phyloP scores from a whole-genome alignment of 2,329 filamentous ascomycete genomes.

The Fusarium dlaminii region DNA sequence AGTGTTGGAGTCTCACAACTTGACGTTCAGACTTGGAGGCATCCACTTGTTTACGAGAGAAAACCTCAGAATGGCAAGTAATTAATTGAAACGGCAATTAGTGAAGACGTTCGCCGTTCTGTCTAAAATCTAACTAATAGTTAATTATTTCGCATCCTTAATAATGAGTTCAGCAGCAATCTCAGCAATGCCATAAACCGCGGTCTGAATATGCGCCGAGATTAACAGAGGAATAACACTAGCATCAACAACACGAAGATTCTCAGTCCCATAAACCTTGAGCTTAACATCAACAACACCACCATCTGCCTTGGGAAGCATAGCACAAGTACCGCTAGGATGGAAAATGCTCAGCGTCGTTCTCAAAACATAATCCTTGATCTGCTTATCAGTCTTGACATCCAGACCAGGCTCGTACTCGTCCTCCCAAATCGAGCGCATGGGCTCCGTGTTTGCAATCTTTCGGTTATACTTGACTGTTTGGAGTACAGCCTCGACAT shows the following conservation, averaged over 20 bases:
- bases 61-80: background rate
- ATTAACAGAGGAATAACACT: constrained; percentile 59
- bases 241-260: constrained; percentile 60
- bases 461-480: constrained; percentile 46
- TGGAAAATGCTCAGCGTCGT: constrained; percentile 46
- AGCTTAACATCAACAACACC: constrained; percentile 57
- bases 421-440: constrained; percentile 43
- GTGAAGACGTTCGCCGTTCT: accelerated
- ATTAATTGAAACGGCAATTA: background rate
- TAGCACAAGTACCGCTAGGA: constrained; percentile 56
- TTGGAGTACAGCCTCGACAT: constrained; percentile 46
- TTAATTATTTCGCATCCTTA: background rate
- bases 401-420: constrained; percentile 48
- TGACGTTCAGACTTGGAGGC: too few relatives aligned
- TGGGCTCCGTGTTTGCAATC: constrained; percentile 45
- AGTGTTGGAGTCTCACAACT: background rate
- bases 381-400: constrained; percentile 29
- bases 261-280: constrained; percentile 58
- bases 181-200: constrained; percentile 63
- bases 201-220: constrained; percentile 60
- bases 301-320: constrained; percentile 56
- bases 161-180: constrained; percentile 50
- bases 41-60: too few relatives aligned
- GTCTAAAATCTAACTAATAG: too few relatives aligned
- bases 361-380: constrained; percentile 22